Percentiles rank a stretch among this genome's conserved stretches.
Conservation (phyloP, 495 filamentous ascomycete genomes). For the Endocarpon pusillum region DNA sequence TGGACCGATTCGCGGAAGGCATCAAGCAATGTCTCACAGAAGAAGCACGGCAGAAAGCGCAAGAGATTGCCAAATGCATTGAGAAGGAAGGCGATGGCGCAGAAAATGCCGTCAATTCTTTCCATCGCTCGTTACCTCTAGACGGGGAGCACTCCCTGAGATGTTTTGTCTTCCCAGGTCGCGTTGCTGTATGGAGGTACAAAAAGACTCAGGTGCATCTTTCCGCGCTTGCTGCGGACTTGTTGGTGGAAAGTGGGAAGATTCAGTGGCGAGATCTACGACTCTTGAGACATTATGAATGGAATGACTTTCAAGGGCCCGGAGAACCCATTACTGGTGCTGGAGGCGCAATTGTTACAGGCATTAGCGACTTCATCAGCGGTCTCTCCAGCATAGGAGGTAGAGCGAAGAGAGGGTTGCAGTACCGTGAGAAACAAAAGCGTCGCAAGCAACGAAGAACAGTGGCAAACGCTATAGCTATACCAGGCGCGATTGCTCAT, state of each 20-base stretch:
- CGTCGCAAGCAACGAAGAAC: neutral
- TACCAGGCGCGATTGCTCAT: slow-evolving; percentile 1
- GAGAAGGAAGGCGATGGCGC: slow-evolving; percentile 49
- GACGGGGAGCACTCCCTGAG: slow-evolving; percentile 33
- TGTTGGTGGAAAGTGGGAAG: slow-evolving; percentile 41
- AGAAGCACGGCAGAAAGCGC: slow-evolving; percentile 36
- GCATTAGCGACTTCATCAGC: slow-evolving; percentile 5
- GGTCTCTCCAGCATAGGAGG: neutral
- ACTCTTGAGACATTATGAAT: slow-evolving; percentile 7
- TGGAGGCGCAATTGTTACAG: slow-evolving; percentile 16
- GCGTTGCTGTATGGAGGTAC: slow-evolving; percentile 50
- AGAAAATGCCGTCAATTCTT: slow-evolving; percentile 48
- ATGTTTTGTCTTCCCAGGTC: slow-evolving; percentile 47
- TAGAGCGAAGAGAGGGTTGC: neutral
- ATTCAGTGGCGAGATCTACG: slow-evolving; percentile 26
- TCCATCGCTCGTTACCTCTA: slow-evolving; percentile 46
- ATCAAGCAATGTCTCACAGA: slow-evolving; percentile 48
- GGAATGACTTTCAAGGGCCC: slow-evolving; percentile 16
- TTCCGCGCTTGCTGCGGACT: slow-evolving; percentile 46
- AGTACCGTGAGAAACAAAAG: neutral
- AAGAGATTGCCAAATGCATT: slow-evolving; percentile 43
- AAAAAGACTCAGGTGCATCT: slow-evolving; percentile 35
- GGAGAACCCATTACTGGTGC: slow-evolving; percentile 29
- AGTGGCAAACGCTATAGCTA: neutral
- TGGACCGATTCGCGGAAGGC: slow-evolving; percentile 45